Percentiles rank a stretch among this genome's conserved stretches.
Conservation (phyloP, 257 asterid genomes). For the Primulina tabacum region DNA sequence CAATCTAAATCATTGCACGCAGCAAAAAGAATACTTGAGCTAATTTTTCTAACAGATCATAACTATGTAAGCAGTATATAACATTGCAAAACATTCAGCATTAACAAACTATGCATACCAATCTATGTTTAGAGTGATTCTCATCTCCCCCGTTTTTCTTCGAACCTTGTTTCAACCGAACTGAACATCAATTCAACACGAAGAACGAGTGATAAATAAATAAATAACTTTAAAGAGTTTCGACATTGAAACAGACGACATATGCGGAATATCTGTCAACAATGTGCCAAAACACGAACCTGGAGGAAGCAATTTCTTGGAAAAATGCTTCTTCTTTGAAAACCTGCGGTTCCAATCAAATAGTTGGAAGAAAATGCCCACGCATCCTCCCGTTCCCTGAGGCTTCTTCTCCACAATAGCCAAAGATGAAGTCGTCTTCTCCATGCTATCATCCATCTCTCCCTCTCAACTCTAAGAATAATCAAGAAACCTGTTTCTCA, state of each 20-base stretch:
- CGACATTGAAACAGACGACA: slow-evolving; percentile 12
- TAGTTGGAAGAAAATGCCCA: slow-evolving; percentile 79
- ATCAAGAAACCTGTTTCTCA: slow-evolving; percentile 27
- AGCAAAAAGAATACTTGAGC: not conserved
- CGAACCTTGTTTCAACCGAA: slow-evolving; percentile 61
- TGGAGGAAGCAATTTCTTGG: slow-evolving; percentile 82
- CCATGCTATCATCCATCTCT: slow-evolving; percentile 61
- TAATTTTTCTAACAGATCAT: slow-evolving; percentile 1
- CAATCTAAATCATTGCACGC: slow-evolving; percentile 55
- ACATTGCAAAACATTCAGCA: slow-evolving; percentile 12
- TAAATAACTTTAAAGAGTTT: slow-evolving; percentile 13
- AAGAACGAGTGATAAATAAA: slow-evolving; percentile 5
- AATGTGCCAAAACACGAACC: slow-evolving; percentile 38
- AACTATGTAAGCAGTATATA: not conserved
- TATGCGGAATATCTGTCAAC: not conserved
- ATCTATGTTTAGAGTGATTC: slow-evolving; percentile 75
- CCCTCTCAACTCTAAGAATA: slow-evolving; percentile 24
- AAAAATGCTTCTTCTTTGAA: slow-evolving; percentile 73
- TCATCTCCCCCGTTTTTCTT: slow-evolving; percentile 80
- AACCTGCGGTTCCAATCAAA: slow-evolving; percentile 92
- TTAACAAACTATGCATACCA: slow-evolving; percentile 45
- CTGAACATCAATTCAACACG: slow-evolving; percentile 44
- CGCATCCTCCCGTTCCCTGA: slow-evolving; percentile 81
- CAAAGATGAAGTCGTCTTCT: slow-evolving; percentile 47
- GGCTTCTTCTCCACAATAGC: slow-evolving; percentile 79